Percentiles rank a stretch among this genome's conserved stretches.
Conservation (phyloP, 2,329 filamentous ascomycete species). For the Paraphaeosphaeria sporulosa region DNA sequence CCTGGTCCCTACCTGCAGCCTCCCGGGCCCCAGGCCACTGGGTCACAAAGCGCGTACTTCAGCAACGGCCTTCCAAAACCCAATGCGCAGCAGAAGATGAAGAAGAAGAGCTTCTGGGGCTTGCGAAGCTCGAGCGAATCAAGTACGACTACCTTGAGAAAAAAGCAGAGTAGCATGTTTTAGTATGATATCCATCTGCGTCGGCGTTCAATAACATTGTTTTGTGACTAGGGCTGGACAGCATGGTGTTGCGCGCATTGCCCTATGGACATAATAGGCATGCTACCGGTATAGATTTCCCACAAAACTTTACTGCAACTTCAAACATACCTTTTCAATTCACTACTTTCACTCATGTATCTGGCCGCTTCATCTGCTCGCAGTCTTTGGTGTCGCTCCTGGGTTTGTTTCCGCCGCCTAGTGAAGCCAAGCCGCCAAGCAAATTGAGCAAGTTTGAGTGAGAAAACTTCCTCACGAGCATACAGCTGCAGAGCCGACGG, state of each 20-base stretch:
- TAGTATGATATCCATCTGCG: constrained; percentile 25
- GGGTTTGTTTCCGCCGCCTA: not conserved
- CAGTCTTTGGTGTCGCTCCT: not conserved
- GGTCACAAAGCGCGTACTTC: constrained; percentile 47
- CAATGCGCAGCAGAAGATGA: constrained; percentile 36
- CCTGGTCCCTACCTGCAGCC: constrained; percentile 43
- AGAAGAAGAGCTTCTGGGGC: constrained; percentile 50
- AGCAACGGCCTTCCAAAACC: constrained; percentile 40
- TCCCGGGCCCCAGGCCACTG: constrained; percentile 33
- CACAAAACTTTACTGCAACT: not conserved
- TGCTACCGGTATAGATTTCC: not conserved
- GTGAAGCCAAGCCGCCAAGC: constrained; percentile 29
- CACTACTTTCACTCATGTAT: not conserved
- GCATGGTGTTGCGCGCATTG: constrained; percentile 12
- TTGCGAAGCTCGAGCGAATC: constrained; percentile 42
- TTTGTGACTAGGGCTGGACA: constrained; percentile 16
- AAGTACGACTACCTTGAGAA: constrained; percentile 45
- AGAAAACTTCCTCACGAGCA: constrained; percentile 8
- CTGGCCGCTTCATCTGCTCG: not conserved
- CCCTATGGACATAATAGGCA: not conserved
- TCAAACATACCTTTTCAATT: not conserved
- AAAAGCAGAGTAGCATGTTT: constrained; percentile 56
- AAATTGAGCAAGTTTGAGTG: constrained; percentile 35
- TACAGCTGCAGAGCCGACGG: constrained; percentile 15
- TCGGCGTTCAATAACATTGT: constrained; percentile 16